phyloP scores from a whole-genome alignment of 1,284 basidiomycete species.

The Caloboletus firmus region DNA sequence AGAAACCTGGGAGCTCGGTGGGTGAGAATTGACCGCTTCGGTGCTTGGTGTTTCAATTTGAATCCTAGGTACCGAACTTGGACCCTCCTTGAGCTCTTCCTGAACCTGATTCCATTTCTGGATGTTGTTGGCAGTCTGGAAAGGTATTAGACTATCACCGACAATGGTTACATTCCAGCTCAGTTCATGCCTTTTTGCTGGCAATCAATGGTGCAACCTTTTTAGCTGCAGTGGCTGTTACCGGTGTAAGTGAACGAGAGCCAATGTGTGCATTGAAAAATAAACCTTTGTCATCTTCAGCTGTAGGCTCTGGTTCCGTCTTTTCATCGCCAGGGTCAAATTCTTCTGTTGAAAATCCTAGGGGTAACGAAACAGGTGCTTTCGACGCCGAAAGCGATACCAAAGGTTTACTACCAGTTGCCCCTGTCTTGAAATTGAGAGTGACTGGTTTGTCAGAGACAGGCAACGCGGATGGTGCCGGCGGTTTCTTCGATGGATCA shows the following conservation, averaged over 20 bases:
- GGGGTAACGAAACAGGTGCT: slow-evolving; percentile 43
- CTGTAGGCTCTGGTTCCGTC: slow-evolving; percentile 25
- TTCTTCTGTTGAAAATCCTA: slow-evolving; percentile 54
- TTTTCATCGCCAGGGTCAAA: slow-evolving; percentile 45
- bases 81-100: slow-evolving; percentile 66
- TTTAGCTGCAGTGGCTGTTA: slow-evolving; percentile 58
- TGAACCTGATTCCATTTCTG: slow-evolving; percentile 94
- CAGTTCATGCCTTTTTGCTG: slow-evolving; percentile 79
- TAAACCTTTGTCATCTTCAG: slow-evolving; percentile 59
- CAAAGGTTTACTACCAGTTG: slow-evolving; percentile 42
- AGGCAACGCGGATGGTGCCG: slow-evolving; percentile 54
- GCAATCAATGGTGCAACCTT: slow-evolving; percentile 81
- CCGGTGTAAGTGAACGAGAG: slow-evolving; percentile 28
- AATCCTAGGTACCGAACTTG: slow-evolving; percentile 29
- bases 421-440: slow-evolving; percentile 60
- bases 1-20: slow-evolving; percentile 4
- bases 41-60: slow-evolving; percentile 10
- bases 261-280: slow-evolving; percentile 9
- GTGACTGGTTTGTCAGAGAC: slow-evolving; percentile 77
- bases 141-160: background rate
- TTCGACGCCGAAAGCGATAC: slow-evolving; percentile 24
- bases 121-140: slow-evolving; percentile 83
- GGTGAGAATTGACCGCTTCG: slow-evolving; percentile 5
- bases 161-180: background rate
- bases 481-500: slow-evolving; percentile 29